Base-by-base conservation (phyloP, 768 basidiomycete genomes). In the Podaxis mareebaensis region DNA sequence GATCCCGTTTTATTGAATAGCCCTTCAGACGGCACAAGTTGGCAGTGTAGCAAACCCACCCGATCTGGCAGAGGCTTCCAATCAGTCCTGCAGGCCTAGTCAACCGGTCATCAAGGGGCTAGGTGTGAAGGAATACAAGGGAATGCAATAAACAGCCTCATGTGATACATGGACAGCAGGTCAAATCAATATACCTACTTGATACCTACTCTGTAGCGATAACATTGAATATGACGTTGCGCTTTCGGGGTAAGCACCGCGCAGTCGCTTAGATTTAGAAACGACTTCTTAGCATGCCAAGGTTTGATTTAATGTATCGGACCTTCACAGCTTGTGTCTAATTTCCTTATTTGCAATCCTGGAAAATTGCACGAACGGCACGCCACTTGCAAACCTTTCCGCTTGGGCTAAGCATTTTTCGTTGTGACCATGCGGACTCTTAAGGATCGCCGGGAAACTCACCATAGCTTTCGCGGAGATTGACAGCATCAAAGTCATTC, bases 401-500 rank as follows among this genome's bases (percentile, higher is more conserved):
- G 88, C 88, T 75, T 91, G 89, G 11, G 85, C 87, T 82, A 64
- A 52, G 51, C 53, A 3, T 13, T 22, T 10, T 59, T 59, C 33
- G 51, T 38, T 28, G 57, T 49, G 5, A 60, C n/a, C 26, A 59
- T 46, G 30, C 15, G 33, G 22, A 62, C 24, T 6, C 15, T 53
- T 15, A 44, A 22, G 6, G 22, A 22, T 17, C 2, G 13, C 30
- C 39, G 1, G 52, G 30, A 5, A 13, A 67, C 77, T 51, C 51
- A 81, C 81, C 80, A 69, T 89, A 89, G 58, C 85, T 87, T 73
- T 91, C 89, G 52, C 89, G 79, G 13, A 90, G 76, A 67, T 88
- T 88, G 11, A 84, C 83, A 3, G 83, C 83, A 70, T 91, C 86
- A 2, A 85, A 82, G 58, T 85, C 75, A 52, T 88, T 88, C 72